Base-by-base conservation (phyloP, 2,329 filamentous ascomycete genomes). In the Cordyceps javanica region DNA sequence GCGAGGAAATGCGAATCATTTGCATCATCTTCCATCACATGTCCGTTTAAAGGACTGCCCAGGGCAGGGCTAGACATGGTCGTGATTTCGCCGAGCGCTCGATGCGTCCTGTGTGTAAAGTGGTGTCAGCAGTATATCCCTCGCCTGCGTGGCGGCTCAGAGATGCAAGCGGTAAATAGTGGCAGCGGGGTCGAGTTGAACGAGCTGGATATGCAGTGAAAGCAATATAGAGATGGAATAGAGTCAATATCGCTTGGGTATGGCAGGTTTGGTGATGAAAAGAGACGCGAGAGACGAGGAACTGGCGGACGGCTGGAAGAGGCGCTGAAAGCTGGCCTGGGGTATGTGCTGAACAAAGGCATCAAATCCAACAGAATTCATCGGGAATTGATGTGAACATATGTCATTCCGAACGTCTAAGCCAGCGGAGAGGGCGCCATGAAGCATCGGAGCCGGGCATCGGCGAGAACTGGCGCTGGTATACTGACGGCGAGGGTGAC, bases 1-100 rank as follows among this genome's bases (percentile, higher is more conserved):
- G 72, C 71, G 62, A 73, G 70, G 51, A 72, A 66, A 60, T 69
- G 67, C 57, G 72, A 70, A 55, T 68, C 69, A 59, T 68, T 72
- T 64, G 78, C 73, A 64, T 78, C 76, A 62, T 77, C 73, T 65
- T 82, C 80, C 69, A 82, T 82, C 66, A 77, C 69, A 72, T 86
- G 82, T 69, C 87, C 88, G 74, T 91, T 89, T 67, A 81, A 78
- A 68, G 84, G 78, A 74, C 82, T 79, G 64, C 76, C 74, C 73
- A 85, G 78, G 67, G 80, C 77, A 69, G 83, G 80, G 74, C 79
- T 80, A 76, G 82, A 83, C 78, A 87, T 84, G 70, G 78, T 81
- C 76, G 78, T 79, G 73, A 78, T 78, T 75, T 82, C 80, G 74
- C 78, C 75, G 78, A 81, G 78, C 70, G 79, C 81, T 84, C 80